Conservation (phyloP, 176 grass and related monocot genomes). For the Musa itinerans region DNA sequence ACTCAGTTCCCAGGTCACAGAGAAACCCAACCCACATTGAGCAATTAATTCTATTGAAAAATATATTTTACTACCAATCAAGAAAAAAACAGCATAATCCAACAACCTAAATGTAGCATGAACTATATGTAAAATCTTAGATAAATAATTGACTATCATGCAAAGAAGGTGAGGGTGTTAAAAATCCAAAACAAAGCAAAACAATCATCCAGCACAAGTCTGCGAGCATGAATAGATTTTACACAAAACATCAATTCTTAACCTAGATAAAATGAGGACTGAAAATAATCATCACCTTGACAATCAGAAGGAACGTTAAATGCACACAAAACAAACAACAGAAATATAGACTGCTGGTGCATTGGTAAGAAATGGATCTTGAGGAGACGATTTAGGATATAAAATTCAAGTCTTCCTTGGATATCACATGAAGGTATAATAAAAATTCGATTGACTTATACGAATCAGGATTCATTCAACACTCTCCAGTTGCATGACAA, state of each 20-base stretch:
- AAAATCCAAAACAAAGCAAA: too few species aligned
- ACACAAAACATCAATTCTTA: not conserved
- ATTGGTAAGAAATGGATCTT: not conserved
- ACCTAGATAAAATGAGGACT: not conserved
- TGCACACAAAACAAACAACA: not conserved
- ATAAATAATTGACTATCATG: too few species aligned
- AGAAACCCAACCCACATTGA: constrained; percentile 36
- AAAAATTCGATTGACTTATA: too few species aligned
- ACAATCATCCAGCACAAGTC: too few species aligned
- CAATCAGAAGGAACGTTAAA: not conserved
- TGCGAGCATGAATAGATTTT: too few species aligned
- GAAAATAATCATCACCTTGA: not conserved
- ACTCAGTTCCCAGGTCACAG: constrained; percentile 70
- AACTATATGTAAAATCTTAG: too few species aligned
- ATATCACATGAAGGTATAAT: too few species aligned
- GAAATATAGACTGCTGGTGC: not conserved
- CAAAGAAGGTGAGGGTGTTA: too few species aligned
- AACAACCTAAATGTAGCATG: not conserved
- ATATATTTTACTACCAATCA: not conserved
- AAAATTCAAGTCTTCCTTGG: not conserved
- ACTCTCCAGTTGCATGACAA: not conserved
- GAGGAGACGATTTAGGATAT: not conserved
- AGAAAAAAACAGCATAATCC: not conserved
- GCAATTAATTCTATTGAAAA: not conserved
- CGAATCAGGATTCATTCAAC: not conserved